Base-by-base conservation (phyloP, 2,329 filamentous ascomycete species). In the Allantophomopsis lycopodina region DNA sequence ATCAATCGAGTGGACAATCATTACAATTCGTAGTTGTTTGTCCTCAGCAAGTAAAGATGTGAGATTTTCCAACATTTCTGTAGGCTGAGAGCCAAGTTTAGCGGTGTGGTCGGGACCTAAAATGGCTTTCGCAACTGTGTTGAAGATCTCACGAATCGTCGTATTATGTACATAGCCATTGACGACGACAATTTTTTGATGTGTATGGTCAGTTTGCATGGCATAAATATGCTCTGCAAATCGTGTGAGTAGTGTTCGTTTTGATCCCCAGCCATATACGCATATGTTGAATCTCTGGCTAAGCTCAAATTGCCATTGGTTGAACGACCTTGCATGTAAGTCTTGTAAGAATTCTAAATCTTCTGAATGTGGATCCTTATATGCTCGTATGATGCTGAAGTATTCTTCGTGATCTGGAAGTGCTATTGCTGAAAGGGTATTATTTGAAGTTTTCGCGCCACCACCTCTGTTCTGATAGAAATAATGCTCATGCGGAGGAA, bases 371-470 rank as follows among this genome's bases (percentile, higher is more conserved):
- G 72, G 73, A 48, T 94, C 82, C 42, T 68, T 55, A 47, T 77
- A 76, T 12, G 42, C 45, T 30, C 73, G 69, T 21, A 84, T 65
- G 21, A 81, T 62, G 35, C 73, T 68, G 50, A 94, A 94, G 60
- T 91, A 98, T 55, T 95, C 86, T 42, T 96, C 88, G 53, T 95
- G 88, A 2, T 83, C 87, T 41, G 96, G 75, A 10, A 94, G 66
- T 4, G 75, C 67, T 28, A 93, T 65, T 4, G 80, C 77, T 1
- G 80, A 71, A 5, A 96, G 67, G 0, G 77, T 94, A 48, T 91
- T 91, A 55, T 84, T 82, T 2, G 88, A 95, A 0, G 89, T 94
- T 59, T 88, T 88, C 35, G 76, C 68, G 4, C 77, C 72, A 2
- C 85, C 87, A 0, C 84, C 78, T 36, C 85, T 79, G 55, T 94